phyloP scores from a whole-genome alignment of 78 protist species.

The Acrasis kona region DNA sequence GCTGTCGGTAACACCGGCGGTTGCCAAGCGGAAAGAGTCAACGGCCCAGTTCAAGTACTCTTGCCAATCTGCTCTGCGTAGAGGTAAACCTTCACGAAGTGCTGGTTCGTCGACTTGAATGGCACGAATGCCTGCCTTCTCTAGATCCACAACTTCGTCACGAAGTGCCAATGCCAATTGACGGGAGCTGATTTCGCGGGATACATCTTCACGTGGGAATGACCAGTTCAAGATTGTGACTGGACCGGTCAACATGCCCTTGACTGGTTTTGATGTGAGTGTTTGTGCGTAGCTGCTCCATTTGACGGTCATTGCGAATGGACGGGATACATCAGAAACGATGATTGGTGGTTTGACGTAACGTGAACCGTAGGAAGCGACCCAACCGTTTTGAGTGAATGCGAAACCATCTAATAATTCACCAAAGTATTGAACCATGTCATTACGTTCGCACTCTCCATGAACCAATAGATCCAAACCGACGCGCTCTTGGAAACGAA shows the following conservation, averaged over 20 bases:
- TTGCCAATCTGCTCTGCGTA: conserved; percentile 33
- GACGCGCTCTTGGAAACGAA: conserved; percentile 47
- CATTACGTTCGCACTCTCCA: conserved; percentile 64
- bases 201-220: conserved; percentile 55
- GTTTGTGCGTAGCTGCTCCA: conserved; percentile 39
- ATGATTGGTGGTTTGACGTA: conserved; percentile 65
- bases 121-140: conserved; percentile 29
- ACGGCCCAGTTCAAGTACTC: conserved; percentile 52
- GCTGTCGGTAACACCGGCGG: conserved; percentile 31
- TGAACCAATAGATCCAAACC: conserved; percentile 65
- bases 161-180: conserved; percentile 65
- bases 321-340: conserved; percentile 50
- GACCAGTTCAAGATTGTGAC: conserved; percentile 71
- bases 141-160: conserved; percentile 67
- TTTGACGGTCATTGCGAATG: conserved; percentile 51
- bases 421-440: conserved; percentile 74
- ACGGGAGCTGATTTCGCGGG: conserved; percentile 32
- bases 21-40: conserved; percentile 31
- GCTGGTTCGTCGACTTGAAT: conserved; percentile 79
- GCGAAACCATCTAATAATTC: conserved; percentile 44
- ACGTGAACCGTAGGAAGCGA: conserved; percentile 58
- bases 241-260: conserved; percentile 80
- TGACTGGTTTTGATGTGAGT: conserved; percentile 46
- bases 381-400: conserved; percentile 68
- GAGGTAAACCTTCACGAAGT: conserved; percentile 66